Conservation (phyloP, 2,329 filamentous ascomycete species). For the Podosphaera fusca region DNA sequence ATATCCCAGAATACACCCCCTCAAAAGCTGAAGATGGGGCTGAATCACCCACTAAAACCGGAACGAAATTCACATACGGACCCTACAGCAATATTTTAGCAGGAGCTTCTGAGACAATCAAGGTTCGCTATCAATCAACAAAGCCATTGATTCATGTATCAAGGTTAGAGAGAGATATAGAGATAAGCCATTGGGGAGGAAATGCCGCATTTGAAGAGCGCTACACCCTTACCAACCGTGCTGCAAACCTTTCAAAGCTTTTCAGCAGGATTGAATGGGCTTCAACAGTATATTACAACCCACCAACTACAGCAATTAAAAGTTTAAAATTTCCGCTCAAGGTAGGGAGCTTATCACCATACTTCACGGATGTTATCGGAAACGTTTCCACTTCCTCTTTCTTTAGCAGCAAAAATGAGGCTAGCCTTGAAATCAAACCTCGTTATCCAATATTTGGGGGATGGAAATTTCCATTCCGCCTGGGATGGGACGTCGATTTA, state of each 20-base stretch:
- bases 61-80: constrained; percentile 70
- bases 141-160: constrained; percentile 68
- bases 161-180: constrained; percentile 67
- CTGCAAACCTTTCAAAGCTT: constrained; percentile 48
- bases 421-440: constrained; percentile 74
- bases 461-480: constrained; percentile 94
- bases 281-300: constrained; percentile 49
- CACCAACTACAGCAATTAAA: constrained; percentile 55
- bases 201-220: constrained; percentile 90
- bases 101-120: constrained; percentile 46
- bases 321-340: constrained; percentile 61
- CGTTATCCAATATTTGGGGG: constrained; percentile 91
- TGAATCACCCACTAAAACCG: constrained; percentile 54
- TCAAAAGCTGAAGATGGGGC: constrained; percentile 32
- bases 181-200: constrained; percentile 94
- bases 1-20: constrained; percentile 68
- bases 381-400: constrained; percentile 91
- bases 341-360: constrained; percentile 61
- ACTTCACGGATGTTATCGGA: constrained; percentile 89
- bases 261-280: constrained; percentile 64
- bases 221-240: constrained; percentile 71
- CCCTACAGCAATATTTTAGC: constrained; percentile 68
- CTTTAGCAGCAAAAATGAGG: constrained; percentile 51
- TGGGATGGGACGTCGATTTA: constrained; percentile 84
- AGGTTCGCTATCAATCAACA: constrained; percentile 83